phyloP scores from a whole-genome alignment of 1,284 basidiomycete genomes.

The Athelia psychrophila region DNA sequence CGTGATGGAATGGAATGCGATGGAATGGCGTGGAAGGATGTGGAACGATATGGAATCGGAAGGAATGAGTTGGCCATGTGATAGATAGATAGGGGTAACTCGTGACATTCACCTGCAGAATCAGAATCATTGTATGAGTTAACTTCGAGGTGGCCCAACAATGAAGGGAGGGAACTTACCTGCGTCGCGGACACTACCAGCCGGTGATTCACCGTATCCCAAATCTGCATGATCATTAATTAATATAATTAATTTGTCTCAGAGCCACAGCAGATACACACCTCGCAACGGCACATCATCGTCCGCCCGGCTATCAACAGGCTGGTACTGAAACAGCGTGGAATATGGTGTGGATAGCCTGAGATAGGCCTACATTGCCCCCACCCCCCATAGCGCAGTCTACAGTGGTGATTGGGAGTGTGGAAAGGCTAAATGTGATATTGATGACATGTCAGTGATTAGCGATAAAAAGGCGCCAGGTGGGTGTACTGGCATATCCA shows the following conservation, averaged over 20 bases:
- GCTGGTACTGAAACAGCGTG: constrained; percentile 37
- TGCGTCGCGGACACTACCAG: constrained; percentile 40
- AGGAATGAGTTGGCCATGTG: too few relatives aligned
- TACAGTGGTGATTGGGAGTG: constrained; percentile 24
- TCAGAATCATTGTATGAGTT: too few relatives aligned
- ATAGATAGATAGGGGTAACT: too few relatives aligned
- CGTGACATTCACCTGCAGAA: too few relatives aligned
- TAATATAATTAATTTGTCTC: neutral
- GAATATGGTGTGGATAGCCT: constrained; percentile 36
- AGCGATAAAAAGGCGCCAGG: too few relatives aligned
- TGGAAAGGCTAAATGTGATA: constrained; percentile 26
- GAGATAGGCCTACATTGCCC: constrained; percentile 33
- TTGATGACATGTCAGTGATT: constrained; percentile 1
- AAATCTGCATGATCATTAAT: too few relatives aligned
- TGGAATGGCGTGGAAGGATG: too few relatives aligned
- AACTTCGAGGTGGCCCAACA: too few relatives aligned
- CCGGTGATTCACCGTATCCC: constrained; percentile 34
- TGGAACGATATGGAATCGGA: too few relatives aligned
- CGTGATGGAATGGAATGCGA: too few relatives aligned
- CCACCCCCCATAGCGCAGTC: constrained; percentile 17
- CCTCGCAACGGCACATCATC: constrained; percentile 33
- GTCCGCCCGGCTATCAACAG: constrained; percentile 28
- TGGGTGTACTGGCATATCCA: constrained; percentile 38
- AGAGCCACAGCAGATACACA: constrained; percentile 9
- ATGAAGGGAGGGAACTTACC: too few relatives aligned